Base-by-base conservation (phyloP, 169 alveolate genomes). In the Cryptosporidium muris region DNA sequence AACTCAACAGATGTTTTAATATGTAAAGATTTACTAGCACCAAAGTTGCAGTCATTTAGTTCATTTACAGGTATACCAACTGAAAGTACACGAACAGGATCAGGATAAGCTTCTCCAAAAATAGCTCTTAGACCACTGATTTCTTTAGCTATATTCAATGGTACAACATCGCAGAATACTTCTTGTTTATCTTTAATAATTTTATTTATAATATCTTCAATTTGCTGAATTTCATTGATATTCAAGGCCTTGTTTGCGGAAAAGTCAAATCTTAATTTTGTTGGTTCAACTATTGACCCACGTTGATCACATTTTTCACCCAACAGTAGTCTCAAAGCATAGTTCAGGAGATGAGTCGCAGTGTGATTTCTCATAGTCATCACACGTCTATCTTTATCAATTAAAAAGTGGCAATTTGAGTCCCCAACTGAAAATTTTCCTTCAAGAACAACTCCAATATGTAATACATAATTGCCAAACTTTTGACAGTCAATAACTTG, bases 101-200 rank as follows among this genome's bases (percentile, higher is more conserved):
- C 96, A 4, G 98, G 97, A 89, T 96, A 96, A 51, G 91, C 89
- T 81, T 96, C 98, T 47, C 96, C 96, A 81, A 96, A 96, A 45
- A 94, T 93, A 6, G 94, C 94, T 63, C 94, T 63, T 37, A 64
- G 42, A 25, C 51, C 58, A 4, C 80, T 56, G 48, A 93, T 93
- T 60, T 92, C 88, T 62, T 81, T 81, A 34, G 95, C 94, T 16
- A 90, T 81, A 52, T 64, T 81, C 81, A 88, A 90, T 40, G 82
- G 89, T 64, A 93, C 60, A 65, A 80, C 90, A 67, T 81, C 81
- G 51, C 90, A 91, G 40, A 82, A 74, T 25, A 92, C 93, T 25
- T 80, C 58, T 88, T 89, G 89, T 53, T 88, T 90, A 42, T 81
- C 80, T 40, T 81, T 85, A n/a, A 95, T 90, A n/a, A 93, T 64